Conservation (phyloP, 2,329 filamentous ascomycete species). For the Sporothrix pallida region DNA sequence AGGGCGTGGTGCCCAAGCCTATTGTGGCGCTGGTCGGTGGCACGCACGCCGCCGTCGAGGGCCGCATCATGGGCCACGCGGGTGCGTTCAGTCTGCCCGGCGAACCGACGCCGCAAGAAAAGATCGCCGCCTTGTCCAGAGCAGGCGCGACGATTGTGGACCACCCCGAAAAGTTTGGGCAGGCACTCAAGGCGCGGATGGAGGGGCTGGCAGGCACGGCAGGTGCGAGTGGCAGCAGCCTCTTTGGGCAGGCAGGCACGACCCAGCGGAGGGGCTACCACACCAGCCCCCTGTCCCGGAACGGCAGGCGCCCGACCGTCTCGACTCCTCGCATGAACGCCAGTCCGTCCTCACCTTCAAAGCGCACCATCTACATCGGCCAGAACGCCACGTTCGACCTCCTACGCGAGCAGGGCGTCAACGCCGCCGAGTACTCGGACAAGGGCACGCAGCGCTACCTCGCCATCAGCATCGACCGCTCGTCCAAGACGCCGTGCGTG, state of each 20-base stretch:
- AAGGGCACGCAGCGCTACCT: conserved; percentile 56
- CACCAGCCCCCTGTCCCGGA: conserved; percentile 43
- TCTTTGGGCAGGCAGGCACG: conserved; percentile 37
- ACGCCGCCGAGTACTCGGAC: conserved; percentile 48
- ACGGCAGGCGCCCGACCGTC: conserved; percentile 1
- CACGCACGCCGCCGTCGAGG: conserved; percentile 64
- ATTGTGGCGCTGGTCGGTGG: conserved; percentile 76
- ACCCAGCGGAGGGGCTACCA: conserved; percentile 58
- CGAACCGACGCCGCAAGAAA: conserved; percentile 68
- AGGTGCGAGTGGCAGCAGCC: conserved; percentile 34
- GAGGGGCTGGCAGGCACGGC: conserved; percentile 35
- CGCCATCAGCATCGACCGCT: conserved; percentile 69
- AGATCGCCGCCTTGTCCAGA: conserved; percentile 68
- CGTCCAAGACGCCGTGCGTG: conserved; percentile 66
- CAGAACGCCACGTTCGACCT: conserved; percentile 60
- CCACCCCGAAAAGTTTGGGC: conserved; percentile 76
- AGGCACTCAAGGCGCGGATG: conserved; percentile 68
- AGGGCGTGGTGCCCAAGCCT: conserved; percentile 67
- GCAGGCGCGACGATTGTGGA: conserved; percentile 74
- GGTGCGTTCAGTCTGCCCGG: conserved; percentile 73
- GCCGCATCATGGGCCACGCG: conserved; percentile 78
- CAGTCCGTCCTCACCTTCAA: conserved; percentile 35
- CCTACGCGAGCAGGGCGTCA: conserved; percentile 57
- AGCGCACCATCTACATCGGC: conserved; percentile 61
- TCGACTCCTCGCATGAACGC: neutral